phyloP scores from a whole-genome alignment of 2,329 filamentous ascomycete species.

The Sporothrix brasiliensis region DNA sequence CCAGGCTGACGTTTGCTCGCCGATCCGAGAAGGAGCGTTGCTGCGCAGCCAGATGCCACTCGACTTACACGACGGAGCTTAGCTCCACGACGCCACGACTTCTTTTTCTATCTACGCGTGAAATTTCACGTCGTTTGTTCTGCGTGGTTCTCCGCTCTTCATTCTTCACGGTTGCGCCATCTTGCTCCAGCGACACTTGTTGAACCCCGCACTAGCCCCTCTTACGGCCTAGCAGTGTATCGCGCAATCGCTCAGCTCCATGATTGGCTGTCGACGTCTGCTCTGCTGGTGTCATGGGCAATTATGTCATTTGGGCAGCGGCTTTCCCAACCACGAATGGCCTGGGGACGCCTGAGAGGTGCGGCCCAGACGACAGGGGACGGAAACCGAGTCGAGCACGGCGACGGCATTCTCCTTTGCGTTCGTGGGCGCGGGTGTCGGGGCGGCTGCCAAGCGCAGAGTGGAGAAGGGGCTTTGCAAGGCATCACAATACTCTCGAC shows the following conservation, averaged over 20 bases:
- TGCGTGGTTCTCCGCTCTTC: neutral
- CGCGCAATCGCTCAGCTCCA: constrained; percentile 34
- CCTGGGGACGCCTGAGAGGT: no score
- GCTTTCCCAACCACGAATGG: constrained; percentile 16
- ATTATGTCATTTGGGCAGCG: constrained; percentile 36
- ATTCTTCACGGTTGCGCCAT: neutral
- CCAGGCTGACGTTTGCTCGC: constrained; percentile 1
- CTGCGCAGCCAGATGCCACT: constrained; percentile 5
- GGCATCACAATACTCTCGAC: neutral
- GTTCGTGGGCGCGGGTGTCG: constrained; percentile 28
- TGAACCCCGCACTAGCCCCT: constrained; percentile 35
- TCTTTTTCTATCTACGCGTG: neutral
- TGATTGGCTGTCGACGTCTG: constrained; percentile 31
- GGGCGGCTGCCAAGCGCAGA: constrained; percentile 26
- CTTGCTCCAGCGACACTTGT: neutral
- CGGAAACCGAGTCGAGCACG: neutral
- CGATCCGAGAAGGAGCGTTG: constrained; percentile 18
- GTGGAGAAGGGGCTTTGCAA: neutral
- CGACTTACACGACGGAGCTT: constrained; percentile 27
- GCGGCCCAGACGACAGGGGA: neutral
- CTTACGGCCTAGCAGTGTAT: constrained; percentile 32
- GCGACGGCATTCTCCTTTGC: neutral
- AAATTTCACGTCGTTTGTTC: constrained; percentile 3
- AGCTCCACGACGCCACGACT: constrained; percentile 23
- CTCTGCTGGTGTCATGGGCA: constrained; percentile 18